Conservation (phyloP, 768 basidiomycete genomes). For the Lyophyllum semitale region DNA sequence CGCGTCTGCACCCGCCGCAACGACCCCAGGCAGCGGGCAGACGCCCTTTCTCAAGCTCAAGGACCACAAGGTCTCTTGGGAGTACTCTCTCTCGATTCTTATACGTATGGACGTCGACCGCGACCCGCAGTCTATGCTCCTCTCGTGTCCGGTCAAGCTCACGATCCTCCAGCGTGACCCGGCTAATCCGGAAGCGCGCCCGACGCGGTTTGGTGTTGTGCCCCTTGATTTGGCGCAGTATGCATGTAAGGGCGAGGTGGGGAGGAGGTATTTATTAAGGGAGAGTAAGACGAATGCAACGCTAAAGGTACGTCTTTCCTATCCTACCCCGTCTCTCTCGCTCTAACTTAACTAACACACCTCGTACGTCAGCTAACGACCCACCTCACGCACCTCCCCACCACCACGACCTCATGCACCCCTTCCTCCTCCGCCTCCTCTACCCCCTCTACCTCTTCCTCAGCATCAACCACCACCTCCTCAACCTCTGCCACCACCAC, state of each 20-base stretch:
- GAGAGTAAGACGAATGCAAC: conserved; percentile 82
- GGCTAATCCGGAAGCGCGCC: conserved; percentile 41
- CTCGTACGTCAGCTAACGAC: conserved; percentile 52
- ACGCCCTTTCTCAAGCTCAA: conserved; percentile 61
- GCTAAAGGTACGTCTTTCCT: conserved; percentile 52
- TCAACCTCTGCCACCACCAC: background rate
- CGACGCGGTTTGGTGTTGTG: conserved; percentile 59
- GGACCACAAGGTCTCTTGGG: conserved; percentile 69
- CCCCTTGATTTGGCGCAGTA: conserved; percentile 78
- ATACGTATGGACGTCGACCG: conserved; percentile 64
- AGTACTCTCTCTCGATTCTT: conserved; percentile 53
- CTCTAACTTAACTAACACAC: background rate
- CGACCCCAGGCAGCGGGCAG: conserved; percentile 53
- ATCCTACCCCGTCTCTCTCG: background rate
- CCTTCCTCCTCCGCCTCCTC: background rate
- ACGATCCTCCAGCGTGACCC: conserved; percentile 64
- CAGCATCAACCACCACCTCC: conserved; percentile 4
- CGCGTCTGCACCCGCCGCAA: conserved; percentile 7
- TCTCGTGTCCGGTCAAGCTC: conserved; percentile 65
- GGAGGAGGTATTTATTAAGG: conserved; percentile 65
- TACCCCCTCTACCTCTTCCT: background rate
- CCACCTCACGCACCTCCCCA: conserved; percentile 36
- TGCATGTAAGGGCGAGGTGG: conserved; percentile 57
- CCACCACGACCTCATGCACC: background rate
- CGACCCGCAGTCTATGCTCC: conserved; percentile 44